Evolutionary conservation across 2,329 filamentous ascomycete species (phyloP).

Genomic region (Geosmithia putterillii): DNA sequence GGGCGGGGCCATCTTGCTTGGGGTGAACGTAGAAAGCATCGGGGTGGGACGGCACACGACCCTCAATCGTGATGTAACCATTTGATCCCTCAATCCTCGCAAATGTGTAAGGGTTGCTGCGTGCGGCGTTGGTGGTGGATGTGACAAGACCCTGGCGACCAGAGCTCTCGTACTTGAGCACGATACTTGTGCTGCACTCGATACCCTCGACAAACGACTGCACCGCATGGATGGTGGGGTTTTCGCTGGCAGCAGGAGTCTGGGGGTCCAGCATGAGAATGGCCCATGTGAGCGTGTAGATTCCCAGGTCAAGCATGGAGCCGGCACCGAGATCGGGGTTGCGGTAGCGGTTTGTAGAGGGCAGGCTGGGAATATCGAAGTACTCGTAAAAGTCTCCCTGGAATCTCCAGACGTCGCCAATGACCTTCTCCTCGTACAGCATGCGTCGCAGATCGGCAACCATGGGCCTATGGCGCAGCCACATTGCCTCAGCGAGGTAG

Average conservation of each 20-base stretch:
- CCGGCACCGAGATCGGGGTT: constrained; percentile 27
- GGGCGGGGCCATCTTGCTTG: background rate
- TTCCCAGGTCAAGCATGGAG: constrained; percentile 27
- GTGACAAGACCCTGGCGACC: constrained; percentile 28
- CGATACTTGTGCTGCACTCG: constrained; percentile 20
- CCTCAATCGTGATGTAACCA: constrained; percentile 23
- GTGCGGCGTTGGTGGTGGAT: constrained; percentile 14
- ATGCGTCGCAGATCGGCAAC: constrained; percentile 18
- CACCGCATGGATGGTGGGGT: constrained; percentile 12
- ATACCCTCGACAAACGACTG: constrained; percentile 21
- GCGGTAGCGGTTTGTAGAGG: constrained; percentile 17
- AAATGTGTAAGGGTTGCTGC: constrained; percentile 9
- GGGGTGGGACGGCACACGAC: constrained; percentile 17
- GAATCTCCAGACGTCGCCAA: constrained; percentile 23
- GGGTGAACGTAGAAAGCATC: constrained; percentile 18
- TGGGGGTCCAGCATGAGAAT: constrained; percentile 18
- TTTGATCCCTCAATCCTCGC: constrained; percentile 25
- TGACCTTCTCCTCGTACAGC: constrained; percentile 23
- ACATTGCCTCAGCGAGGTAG: constrained; percentile 32
- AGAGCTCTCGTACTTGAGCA: constrained; percentile 23
- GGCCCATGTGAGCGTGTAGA: constrained; percentile 29
- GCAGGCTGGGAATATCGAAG: constrained; percentile 18
- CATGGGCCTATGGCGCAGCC: constrained; percentile 28
- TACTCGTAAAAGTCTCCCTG: constrained; percentile 25
- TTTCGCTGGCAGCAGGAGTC: constrained; percentile 5